Evolutionary conservation across 2,329 filamentous ascomycete genomes (phyloP).

Genomic region (Shiraia sp.): DNA sequence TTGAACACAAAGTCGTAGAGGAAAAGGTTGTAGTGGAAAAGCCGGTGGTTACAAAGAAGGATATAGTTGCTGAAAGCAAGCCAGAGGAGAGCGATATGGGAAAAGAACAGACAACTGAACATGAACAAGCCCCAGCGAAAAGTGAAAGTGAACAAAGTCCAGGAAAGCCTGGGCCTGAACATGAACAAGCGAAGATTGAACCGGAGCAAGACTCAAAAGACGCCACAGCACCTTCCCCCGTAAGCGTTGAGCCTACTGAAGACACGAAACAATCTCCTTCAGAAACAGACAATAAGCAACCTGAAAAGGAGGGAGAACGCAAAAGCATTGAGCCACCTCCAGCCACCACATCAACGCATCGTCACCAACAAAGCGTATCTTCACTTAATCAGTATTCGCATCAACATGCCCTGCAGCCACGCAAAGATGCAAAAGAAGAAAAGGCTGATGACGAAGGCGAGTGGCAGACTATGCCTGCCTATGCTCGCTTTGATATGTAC

Average conservation of each 20-base stretch:
- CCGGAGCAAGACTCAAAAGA: background rate
- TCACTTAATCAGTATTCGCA: conserved; percentile 85
- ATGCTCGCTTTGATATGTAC: conserved; percentile 91
- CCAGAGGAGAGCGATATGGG: background rate
- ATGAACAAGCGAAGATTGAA: background rate
- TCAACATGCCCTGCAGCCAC: conserved; percentile 68
- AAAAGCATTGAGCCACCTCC: conserved; percentile 10
- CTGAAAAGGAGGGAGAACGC: conserved; percentile 7
- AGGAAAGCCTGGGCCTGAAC: no score
- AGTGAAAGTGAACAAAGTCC: no score
- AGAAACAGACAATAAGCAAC: background rate
- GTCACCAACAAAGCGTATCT: conserved; percentile 14
- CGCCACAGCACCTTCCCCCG: background rate
- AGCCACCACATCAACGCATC: conserved; percentile 5
- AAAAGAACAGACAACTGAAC: background rate
- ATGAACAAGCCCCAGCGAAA: no score
- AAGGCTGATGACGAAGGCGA: conserved; percentile 67
- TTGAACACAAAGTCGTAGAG: conserved; percentile 9
- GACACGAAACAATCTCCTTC: conserved; percentile 2
- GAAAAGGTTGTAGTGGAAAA: conserved; percentile 11
- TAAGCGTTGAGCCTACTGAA: no score
- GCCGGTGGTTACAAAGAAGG: background rate
- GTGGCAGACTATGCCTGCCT: conserved; percentile 97
- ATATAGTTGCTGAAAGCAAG: no score
- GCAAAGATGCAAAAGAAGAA: conserved; percentile 50